Evolutionary conservation across 768 basidiomycete species (phyloP).

Genomic region (Mycena galericulata): DNA sequence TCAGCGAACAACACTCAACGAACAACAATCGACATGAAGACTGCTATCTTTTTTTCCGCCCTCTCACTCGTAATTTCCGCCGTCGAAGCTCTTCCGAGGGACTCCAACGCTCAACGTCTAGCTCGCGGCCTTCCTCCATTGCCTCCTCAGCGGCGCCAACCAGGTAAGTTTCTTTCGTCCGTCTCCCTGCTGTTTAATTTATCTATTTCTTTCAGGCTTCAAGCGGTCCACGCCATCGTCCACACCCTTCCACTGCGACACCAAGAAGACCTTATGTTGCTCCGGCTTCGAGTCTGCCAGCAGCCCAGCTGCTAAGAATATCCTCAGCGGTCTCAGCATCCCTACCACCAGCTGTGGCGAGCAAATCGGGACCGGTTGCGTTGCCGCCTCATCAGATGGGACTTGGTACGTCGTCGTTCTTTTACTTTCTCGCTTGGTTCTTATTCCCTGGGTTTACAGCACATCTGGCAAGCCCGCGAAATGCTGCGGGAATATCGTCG

Average conservation of each 20-base stretch:
- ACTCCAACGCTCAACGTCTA: constrained; percentile 59
- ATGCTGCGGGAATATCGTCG: constrained; percentile 8
- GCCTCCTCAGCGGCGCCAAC: constrained; percentile 36
- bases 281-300: not conserved
- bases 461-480: no score
- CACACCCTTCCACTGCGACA: constrained; percentile 8
- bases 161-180: not conserved
- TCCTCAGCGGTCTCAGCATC: constrained; percentile 9
- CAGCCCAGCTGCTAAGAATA: not conserved
- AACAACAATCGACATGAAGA: no score
- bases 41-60: no score
- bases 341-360: constrained; percentile 9
- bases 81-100: constrained; percentile 32
- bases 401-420: constrained; percentile 19
- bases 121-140: constrained; percentile 57
- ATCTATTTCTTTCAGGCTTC: not conserved
- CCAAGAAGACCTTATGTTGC: constrained; percentile 20
- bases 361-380: constrained; percentile 9
- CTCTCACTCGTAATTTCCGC: not conserved
- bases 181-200: not conserved
- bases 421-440: not conserved
- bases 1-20: no score
- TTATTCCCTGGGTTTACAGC: no score
- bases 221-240: not conserved
- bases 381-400: not conserved